Evolutionary conservation across 129 eudicot genomes (phyloP).

Genomic region (Lonicera japonica): DNA sequence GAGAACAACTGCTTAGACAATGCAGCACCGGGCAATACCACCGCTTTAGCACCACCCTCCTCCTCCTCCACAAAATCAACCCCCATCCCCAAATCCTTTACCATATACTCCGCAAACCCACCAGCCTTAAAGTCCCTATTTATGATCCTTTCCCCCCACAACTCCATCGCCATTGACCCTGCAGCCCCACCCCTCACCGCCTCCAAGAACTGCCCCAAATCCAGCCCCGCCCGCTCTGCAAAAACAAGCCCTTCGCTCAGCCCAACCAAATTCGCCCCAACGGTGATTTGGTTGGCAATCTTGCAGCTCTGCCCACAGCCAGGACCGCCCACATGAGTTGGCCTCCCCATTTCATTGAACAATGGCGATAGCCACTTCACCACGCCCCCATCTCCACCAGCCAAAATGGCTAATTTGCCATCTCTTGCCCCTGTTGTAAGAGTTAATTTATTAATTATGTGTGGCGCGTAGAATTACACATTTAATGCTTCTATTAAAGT

Average conservation of each 20-base stretch:
- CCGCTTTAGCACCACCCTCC: conserved; percentile 40
- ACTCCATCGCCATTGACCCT: conserved; percentile 76
- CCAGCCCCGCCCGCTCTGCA: conserved; percentile 82
- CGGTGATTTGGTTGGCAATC: conserved; percentile 83
- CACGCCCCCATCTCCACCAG: conserved; percentile 62
- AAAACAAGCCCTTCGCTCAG: conserved; percentile 86
- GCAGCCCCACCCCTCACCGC: conserved; percentile 83
- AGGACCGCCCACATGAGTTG: conserved; percentile 52
- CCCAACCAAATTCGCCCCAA: conserved; percentile 78
- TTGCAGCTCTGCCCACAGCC: conserved; percentile 88
- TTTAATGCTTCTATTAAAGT: too few species aligned
- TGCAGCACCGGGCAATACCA: conserved; percentile 79
- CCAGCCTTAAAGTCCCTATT: conserved; percentile 81
- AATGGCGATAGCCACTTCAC: conserved; percentile 66
- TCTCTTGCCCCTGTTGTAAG: too few species aligned
- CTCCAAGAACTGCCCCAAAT: conserved; percentile 49
- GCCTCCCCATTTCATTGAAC: conserved; percentile 58
- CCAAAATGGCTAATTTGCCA: conserved; percentile 65
- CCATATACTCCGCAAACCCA: conserved; percentile 91
- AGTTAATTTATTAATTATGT: too few species aligned
- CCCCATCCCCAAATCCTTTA: conserved; percentile 90
- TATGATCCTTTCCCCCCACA: conserved; percentile 83
- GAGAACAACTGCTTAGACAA: conserved; percentile 62
- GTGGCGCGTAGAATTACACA: too few species aligned
- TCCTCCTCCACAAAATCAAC: conserved; percentile 66